Evolutionary conservation across 106 monocot species (phyloP).

Genomic region (Cymbidium sinense): DNA sequence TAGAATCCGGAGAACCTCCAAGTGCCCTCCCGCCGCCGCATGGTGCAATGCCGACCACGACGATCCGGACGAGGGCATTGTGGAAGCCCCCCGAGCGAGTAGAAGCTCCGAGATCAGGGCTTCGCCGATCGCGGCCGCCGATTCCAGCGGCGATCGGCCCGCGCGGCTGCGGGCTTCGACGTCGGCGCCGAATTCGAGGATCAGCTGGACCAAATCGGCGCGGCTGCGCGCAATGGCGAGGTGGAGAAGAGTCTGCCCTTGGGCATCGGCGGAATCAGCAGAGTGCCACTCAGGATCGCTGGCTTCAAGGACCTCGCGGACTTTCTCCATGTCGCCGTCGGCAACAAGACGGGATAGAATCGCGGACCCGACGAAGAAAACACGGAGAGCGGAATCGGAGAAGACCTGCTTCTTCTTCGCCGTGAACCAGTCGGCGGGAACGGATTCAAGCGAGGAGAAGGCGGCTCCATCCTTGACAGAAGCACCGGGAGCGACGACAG

Average conservation of each 20-base stretch:
- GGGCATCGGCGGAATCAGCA: slow-evolving; percentile 25
- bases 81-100: slow-evolving; percentile 19
- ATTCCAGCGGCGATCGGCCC: slow-evolving; percentile 34
- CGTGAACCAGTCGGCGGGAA: slow-evolving; percentile 46
- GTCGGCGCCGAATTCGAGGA: slow-evolving; percentile 37
- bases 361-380: slow-evolving; percentile 36
- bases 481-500: slow-evolving; percentile 42
- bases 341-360: slow-evolving; percentile 27
- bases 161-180: slow-evolving; percentile 20
- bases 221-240: slow-evolving; percentile 24
- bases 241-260: slow-evolving; percentile 28
- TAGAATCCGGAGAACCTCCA: slow-evolving; percentile 30
- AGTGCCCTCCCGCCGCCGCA: slow-evolving; percentile 28
- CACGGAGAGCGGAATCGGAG: slow-evolving; percentile 23
- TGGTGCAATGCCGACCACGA: slow-evolving; percentile 29
- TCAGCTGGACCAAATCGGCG: slow-evolving; percentile 39
- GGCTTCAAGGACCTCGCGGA: slow-evolving; percentile 33
- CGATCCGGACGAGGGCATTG: slow-evolving; percentile 11
- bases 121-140: slow-evolving; percentile 28
- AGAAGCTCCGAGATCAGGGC: slow-evolving; percentile 33
- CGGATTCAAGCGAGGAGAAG: slow-evolving; percentile 17
- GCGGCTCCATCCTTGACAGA: slow-evolving; percentile 15
- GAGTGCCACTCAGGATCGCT: slow-evolving; percentile 39
- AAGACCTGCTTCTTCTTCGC: slow-evolving; percentile 52
- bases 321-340: slow-evolving; percentile 25